Evolutionary conservation across 371 early-diverging fungal genomes (phyloP).

Genomic region (Encephalitozoon hellem): DNA sequence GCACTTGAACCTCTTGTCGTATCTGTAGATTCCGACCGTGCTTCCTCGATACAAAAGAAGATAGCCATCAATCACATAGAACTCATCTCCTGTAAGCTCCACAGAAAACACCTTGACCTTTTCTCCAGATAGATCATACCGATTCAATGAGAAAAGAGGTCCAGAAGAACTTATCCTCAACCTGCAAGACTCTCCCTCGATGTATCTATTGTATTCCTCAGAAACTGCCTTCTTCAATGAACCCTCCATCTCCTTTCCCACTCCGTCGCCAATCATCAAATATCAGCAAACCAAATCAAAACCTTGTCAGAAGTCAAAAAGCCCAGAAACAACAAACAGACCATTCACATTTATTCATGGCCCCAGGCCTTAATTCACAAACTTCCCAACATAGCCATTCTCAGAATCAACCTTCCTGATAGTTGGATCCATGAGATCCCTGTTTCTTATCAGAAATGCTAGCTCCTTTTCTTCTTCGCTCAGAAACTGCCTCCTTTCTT

Average conservation of each 20-base stretch:
- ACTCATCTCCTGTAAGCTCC: background rate
- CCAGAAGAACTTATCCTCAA: background rate
- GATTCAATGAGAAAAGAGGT: background rate
- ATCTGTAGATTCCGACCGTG: background rate
- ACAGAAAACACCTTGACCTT: background rate
- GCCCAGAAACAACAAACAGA: background rate
- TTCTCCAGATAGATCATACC: background rate
- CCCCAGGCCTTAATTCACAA: background rate
- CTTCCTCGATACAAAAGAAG: background rate
- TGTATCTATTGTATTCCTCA: background rate
- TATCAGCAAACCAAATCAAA: background rate
- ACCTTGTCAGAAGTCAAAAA: background rate
- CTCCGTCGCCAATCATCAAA: background rate
- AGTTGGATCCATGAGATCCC: background rate
- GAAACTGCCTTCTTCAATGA: background rate
- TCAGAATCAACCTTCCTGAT: slow-evolving; percentile 5
- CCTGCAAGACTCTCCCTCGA: background rate
- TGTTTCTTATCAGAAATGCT: background rate
- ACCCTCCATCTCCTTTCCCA: background rate
- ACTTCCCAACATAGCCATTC: background rate
- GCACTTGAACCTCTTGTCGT: background rate
- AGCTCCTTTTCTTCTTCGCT: slow-evolving; percentile 11
- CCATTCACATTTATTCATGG: background rate
- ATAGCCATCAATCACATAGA: background rate
- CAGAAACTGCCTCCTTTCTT: background rate